Evolutionary conservation across 2,329 filamentous ascomycete genomes (phyloP).

Genomic region (Alternaria sp.): DNA sequence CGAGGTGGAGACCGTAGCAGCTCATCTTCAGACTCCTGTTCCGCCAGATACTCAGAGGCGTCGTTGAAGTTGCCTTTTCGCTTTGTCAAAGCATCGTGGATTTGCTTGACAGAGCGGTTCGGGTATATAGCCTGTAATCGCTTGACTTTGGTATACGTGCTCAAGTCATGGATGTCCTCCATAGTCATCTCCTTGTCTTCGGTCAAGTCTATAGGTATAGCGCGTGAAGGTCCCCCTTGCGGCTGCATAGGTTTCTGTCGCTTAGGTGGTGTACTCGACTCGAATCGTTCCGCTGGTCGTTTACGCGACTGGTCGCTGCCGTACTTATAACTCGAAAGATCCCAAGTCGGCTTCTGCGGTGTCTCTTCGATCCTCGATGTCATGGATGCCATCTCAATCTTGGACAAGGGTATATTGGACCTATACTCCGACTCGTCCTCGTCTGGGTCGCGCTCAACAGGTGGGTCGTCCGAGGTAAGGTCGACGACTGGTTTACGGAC

Average conservation of each 20-base stretch:
- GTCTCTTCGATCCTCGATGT: constrained; percentile 42
- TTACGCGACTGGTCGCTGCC: constrained; percentile 31
- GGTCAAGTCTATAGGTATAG: constrained; percentile 40
- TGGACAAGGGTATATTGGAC: constrained; percentile 67
- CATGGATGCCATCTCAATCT: constrained; percentile 50
- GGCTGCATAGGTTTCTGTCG: constrained; percentile 28
- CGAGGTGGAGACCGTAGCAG: constrained; percentile 31
- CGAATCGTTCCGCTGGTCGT: constrained; percentile 29
- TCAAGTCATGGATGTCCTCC: constrained; percentile 52
- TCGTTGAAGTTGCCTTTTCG: constrained; percentile 62
- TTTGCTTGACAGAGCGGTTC: constrained; percentile 53
- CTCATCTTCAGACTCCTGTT: constrained; percentile 45
- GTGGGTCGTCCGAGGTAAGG: constrained; percentile 54
- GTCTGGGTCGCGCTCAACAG: constrained; percentile 56
- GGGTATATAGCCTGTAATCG: constrained; percentile 59
- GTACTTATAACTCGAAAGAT: constrained; percentile 37
- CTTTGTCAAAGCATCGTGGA: constrained; percentile 58
- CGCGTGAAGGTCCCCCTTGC: constrained; percentile 43
- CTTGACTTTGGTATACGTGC: constrained; percentile 58
- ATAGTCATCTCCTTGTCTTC: constrained; percentile 25
- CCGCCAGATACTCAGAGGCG: constrained; percentile 47
- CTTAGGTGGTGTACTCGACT: constrained; percentile 30
- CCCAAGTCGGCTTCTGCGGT: constrained; percentile 39
- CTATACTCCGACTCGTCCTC: constrained; percentile 49
- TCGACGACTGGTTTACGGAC: constrained; percentile 49